phyloP scores from a whole-genome alignment of 352 stramenopile genomes.

The Phytophthora litchii region DNA sequence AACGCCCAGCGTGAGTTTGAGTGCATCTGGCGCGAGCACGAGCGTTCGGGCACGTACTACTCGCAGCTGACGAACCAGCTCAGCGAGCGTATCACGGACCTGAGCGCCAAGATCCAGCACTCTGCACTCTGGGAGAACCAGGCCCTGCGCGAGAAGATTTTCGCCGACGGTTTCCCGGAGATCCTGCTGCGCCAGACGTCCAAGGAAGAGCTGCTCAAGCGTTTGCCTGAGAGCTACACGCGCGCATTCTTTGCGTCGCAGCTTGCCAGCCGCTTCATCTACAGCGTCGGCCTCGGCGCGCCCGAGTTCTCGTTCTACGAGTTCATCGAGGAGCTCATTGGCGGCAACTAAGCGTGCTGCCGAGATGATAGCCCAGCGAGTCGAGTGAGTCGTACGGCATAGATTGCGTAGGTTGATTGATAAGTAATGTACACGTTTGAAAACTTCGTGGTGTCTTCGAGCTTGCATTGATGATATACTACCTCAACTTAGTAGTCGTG shows the following conservation, averaged over 20 bases:
- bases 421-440: constrained; percentile 28
- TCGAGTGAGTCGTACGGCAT: constrained; percentile 11
- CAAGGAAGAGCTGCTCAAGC: constrained; percentile 69
- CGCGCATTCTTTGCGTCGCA: constrained; percentile 84
- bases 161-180: constrained; percentile 77
- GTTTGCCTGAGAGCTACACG: constrained; percentile 80
- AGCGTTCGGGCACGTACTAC: constrained; percentile 71
- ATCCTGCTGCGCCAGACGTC: constrained; percentile 61
- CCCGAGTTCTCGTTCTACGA: constrained; percentile 90
- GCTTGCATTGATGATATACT: too few relatives aligned
- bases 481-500: too few relatives aligned
- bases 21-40: constrained; percentile 84
- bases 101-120: constrained; percentile 84
- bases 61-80: constrained; percentile 78
- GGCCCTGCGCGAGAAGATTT: constrained; percentile 71
- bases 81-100: constrained; percentile 80
- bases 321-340: constrained; percentile 73
- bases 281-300: constrained; percentile 67
- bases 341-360: constrained; percentile 28
- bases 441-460: constrained; percentile 8
- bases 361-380: background rate
- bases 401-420: constrained; percentile 26
- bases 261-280: constrained; percentile 83
- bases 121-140: constrained; percentile 77
- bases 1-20: constrained; percentile 85